A percentile compares a stretch with the other conserved stretches of the same genome.
phyloP scores from a whole-genome alignment of 495 filamentous ascomycete species.

The Paragyromitra xinjiangensis region DNA sequence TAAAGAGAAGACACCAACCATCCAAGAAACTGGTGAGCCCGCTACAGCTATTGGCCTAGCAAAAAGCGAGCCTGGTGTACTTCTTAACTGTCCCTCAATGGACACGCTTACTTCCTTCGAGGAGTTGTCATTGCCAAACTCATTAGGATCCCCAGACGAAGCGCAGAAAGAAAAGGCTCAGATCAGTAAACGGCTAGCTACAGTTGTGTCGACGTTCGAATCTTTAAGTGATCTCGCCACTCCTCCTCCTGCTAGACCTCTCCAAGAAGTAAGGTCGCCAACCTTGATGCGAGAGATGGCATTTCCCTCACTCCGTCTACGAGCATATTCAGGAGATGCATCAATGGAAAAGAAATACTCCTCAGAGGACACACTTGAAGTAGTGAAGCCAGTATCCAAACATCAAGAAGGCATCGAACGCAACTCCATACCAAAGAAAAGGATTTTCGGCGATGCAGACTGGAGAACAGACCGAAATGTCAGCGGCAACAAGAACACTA shows the following conservation, averaged over 20 bases:
- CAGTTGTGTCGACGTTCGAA: constrained; percentile 18
- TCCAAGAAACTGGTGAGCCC: not conserved
- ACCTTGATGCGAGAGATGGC: constrained; percentile 54
- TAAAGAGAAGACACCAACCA: constrained; percentile 25
- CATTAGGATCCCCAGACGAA: constrained; percentile 4
- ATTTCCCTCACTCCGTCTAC: constrained; percentile 33
- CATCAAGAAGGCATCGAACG: not conserved
- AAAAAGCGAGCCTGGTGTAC: not conserved
- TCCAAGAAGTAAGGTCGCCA: constrained; percentile 39
- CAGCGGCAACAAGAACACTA: not conserved
- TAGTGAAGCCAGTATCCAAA: not conserved
- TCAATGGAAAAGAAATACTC: constrained; percentile 12
- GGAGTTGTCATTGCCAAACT: constrained; percentile 15
- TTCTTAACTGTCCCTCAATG: constrained; percentile 31
- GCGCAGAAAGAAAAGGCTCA: constrained; percentile 3
- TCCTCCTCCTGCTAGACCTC: constrained; percentile 35
- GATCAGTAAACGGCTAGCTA: not conserved
- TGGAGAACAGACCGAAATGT: constrained; percentile 31
- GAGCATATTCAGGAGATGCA: constrained; percentile 19
- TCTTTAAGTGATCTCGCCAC: constrained; percentile 27
- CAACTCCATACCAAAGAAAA: constrained; percentile 25
- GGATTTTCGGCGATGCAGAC: constrained; percentile 36
- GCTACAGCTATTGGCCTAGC: not conserved
- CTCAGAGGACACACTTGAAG: constrained; percentile 5
- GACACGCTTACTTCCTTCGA: constrained; percentile 44